Base-by-base conservation (phyloP, 257 asterid genomes). In the Voacanga thouarsii region DNA sequence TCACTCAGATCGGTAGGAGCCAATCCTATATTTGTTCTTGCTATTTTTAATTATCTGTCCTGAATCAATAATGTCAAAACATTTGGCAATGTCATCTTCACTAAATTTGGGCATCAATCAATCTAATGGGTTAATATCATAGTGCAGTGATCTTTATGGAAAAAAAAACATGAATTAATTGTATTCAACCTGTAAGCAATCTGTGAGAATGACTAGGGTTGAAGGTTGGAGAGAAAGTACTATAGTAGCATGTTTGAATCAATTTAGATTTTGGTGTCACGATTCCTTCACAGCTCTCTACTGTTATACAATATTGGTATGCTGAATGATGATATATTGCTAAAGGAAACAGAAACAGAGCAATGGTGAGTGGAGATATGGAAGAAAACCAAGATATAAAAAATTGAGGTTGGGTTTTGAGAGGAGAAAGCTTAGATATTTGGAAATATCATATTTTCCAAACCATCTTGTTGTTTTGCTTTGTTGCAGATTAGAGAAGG, bases 1-100 rank as follows among this genome's bases (percentile, higher is more conserved):
- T 82, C 97, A 51, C 92, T 94, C 68, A 90, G 97, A 92, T 92
- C 94, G 83, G 97, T 94, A 89, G 51, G 81, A 66, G 30, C 53
- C 26, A 6, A 55, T 60, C 64, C 14, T 9, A 10, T 33, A 21
- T 56, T 39, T 55, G 1, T 74, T 39, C 53, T 4, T 43, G 6
- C 77, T n/a, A 18, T 19, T 51, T 74, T 43, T 41, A 39, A 56
- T 8, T 55, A 11, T 51, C 3, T 51, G 47, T 18, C 12, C 41
- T 15, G 11, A 55, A 24, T 26, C 66, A 75, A 56, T 8, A 30
- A 26, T 39, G 12, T 43, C 49, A 26, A 9, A 4, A 9, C 26
- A 28, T 61, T 26, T 61, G 19, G 47, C 9, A 44, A 44, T 0
- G 28, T 57, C 63, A 21, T 7, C 23, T 57, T 57, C 21, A 9